Conservation (phyloP, 306 rosid species). For the Echinosophora koreensis region DNA sequence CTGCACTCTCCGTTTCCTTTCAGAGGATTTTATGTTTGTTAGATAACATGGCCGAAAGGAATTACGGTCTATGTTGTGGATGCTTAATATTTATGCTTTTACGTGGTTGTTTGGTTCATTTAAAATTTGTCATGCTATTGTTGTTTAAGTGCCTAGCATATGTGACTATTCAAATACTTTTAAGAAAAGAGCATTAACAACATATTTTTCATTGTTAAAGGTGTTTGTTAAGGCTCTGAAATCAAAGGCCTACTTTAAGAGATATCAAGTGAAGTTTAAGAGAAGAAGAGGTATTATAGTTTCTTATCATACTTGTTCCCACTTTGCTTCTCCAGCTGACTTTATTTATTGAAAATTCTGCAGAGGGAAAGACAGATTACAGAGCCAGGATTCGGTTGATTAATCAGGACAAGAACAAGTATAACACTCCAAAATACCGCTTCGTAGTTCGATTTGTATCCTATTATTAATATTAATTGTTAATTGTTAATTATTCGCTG, state of each 20-base stretch:
- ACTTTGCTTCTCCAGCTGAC: background rate
- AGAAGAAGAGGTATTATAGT: conserved; percentile 77
- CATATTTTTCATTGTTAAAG: conserved; percentile 35
- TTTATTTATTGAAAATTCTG: background rate
- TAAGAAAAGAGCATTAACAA: background rate
- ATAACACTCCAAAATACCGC: conserved; percentile 81
- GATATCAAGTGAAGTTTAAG: conserved; percentile 86
- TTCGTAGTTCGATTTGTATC: conserved; percentile 85
- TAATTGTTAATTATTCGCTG: background rate
- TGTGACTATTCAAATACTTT: background rate
- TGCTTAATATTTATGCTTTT: too few relatives aligned
- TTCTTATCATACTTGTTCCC: background rate
- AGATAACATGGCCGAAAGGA: too few relatives aligned
- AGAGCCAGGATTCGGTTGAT: conserved; percentile 81
- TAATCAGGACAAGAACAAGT: conserved; percentile 87
- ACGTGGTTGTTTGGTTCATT: too few relatives aligned
- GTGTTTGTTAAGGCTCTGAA: conserved; percentile 73
- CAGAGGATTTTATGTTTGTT: too few relatives aligned
- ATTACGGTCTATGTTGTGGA: too few relatives aligned
- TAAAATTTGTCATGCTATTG: background rate
- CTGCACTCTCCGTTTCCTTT: too few relatives aligned
- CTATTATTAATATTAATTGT: conserved; percentile 27
- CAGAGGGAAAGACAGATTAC: conserved; percentile 89
- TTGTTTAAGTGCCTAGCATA: background rate
- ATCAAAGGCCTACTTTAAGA: conserved; percentile 75